Conservation (phyloP, 257 asterid species). For the Solanum piurae region DNA sequence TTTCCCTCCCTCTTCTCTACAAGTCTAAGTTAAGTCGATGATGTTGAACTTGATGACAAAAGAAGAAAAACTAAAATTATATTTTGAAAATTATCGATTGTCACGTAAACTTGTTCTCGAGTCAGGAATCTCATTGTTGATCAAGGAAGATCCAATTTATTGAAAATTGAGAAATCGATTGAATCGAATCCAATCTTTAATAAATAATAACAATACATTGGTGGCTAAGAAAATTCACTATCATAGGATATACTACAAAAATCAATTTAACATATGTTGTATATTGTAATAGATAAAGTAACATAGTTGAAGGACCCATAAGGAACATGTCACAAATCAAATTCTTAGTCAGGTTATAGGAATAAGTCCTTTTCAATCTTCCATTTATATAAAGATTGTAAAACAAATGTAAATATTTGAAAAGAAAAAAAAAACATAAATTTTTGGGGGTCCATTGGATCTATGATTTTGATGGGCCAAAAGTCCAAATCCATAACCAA, state of each 20-base stretch:
- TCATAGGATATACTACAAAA: not conserved
- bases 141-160: too few relatives aligned
- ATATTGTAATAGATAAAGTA: too few relatives aligned
- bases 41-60: not conserved
- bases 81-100: not conserved
- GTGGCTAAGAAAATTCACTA: not conserved
- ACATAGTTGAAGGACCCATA: not conserved
- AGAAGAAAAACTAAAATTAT: not conserved
- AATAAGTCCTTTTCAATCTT: not conserved
- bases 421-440: too few relatives aligned
- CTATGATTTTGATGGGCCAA: not conserved
- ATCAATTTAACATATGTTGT: not conserved
- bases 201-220: not conserved
- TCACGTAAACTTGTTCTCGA: not conserved
- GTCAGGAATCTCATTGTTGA: not conserved
- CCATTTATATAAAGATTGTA: not conserved
- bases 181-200: not conserved
- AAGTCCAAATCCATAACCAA: not conserved
- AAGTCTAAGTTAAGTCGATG: not conserved
- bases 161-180: not conserved
- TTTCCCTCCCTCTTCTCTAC: not conserved
- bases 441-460: not conserved
- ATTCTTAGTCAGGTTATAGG: not conserved
- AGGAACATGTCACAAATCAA: not conserved
- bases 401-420: not conserved